Percentiles rank a stretch among this genome's conserved stretches.
Evolutionary conservation across 2,329 filamentous ascomycete genomes (phyloP).

Genomic region (Pseudopyrenochaeta lycopersici): DNA sequence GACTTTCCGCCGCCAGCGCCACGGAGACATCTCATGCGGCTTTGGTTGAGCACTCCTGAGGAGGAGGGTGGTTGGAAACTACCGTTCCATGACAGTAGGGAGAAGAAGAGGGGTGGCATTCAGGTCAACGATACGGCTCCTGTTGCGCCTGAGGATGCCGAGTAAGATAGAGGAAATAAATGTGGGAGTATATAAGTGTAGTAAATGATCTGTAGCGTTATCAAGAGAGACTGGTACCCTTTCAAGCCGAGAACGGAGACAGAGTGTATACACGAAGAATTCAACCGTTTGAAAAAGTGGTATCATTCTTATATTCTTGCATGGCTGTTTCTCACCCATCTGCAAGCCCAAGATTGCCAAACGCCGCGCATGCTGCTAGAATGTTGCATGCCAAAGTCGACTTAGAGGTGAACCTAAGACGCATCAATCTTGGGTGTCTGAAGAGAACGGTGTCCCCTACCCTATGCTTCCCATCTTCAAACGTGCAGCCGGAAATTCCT

Average conservation of each 20-base stretch:
- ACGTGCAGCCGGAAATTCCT: constrained; percentile 3
- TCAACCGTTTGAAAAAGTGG: constrained; percentile 19
- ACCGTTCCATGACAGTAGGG: constrained; percentile 80
- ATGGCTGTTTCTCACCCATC: constrained; percentile 21
- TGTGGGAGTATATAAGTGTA: background rate
- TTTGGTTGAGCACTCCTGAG: constrained; percentile 87
- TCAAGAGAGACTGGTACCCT: background rate
- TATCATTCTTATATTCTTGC: constrained; percentile 37
- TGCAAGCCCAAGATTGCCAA: constrained; percentile 23
- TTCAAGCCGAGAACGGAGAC: background rate
- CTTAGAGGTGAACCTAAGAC: constrained; percentile 22
- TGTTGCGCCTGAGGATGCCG: constrained; percentile 78
- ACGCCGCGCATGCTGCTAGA: constrained; percentile 30
- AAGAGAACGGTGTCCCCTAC: constrained; percentile 24
- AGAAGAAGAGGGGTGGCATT: constrained; percentile 89
- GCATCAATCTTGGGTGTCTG: constrained; percentile 27
- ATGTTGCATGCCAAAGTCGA: constrained; percentile 14
- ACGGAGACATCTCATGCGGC: constrained; percentile 78
- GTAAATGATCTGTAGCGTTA: too few relatives aligned
- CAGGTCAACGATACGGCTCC: constrained; percentile 85
- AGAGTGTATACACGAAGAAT: background rate
- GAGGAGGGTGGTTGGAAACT: constrained; percentile 84
- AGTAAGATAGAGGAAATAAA: constrained; percentile 58
- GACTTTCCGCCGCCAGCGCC: constrained; percentile 74
- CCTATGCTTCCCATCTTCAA: constrained; percentile 14